Percentiles rank a stretch among this genome's conserved stretches.
Conservation (phyloP, 2,329 filamentous ascomycete genomes). For the Didymellaceae sp. region DNA sequence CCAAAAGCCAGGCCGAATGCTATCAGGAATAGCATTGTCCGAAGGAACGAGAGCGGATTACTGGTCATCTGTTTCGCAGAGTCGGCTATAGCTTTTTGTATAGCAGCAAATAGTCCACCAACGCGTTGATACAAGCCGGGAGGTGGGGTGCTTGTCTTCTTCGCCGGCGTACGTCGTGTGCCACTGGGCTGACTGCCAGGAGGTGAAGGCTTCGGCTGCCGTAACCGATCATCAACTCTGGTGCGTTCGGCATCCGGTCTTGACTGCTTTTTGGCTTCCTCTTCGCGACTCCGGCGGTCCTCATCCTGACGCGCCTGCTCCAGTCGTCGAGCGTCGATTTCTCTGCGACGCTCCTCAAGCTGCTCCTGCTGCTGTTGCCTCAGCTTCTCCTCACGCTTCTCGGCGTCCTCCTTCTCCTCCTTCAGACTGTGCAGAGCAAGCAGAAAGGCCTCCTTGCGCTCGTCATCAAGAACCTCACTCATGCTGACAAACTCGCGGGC, state of each 20-base stretch:
- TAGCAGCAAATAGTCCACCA: constrained; percentile 52
- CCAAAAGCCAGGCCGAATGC: constrained; percentile 80
- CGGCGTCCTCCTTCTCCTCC: constrained; percentile 81
- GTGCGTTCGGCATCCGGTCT: neutral
- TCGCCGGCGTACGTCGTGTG: constrained; percentile 35
- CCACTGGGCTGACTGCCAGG: constrained; percentile 37
- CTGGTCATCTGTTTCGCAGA: constrained; percentile 59
- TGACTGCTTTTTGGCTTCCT: constrained; percentile 38
- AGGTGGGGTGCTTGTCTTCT: constrained; percentile 43
- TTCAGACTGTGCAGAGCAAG: constrained; percentile 83
- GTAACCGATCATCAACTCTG: neutral
- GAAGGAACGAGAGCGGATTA: constrained; percentile 62
- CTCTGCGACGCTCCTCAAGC: constrained; percentile 57
- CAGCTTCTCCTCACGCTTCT: constrained; percentile 67
- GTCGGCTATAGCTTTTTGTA: constrained; percentile 59
- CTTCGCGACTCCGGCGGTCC: constrained; percentile 47
- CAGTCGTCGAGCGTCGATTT: constrained; percentile 45
- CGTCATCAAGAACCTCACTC: constrained; percentile 88
- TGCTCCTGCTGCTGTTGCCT: constrained; percentile 66
- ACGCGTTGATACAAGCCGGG: constrained; percentile 52
- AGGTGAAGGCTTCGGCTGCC: constrained; percentile 29
- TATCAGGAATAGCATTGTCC: constrained; percentile 78
- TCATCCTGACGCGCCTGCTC: constrained; percentile 54
- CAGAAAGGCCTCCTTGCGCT: constrained; percentile 85
- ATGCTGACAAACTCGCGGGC: constrained; percentile 87